phyloP scores from a whole-genome alignment of 139 green algal genomes.

The Trebouxia sp. region DNA sequence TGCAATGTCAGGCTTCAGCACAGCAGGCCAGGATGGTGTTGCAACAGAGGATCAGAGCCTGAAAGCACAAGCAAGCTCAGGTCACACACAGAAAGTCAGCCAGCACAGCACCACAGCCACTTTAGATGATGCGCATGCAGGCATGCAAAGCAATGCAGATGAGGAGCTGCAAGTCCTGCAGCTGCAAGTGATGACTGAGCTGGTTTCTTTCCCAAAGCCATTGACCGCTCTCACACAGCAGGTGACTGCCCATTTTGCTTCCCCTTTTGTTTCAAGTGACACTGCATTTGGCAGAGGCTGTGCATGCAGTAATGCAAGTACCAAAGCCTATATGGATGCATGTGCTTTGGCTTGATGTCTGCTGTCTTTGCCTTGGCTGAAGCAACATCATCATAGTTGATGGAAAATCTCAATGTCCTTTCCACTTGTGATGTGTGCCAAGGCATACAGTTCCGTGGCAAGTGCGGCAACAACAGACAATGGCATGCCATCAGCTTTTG shows the following conservation, averaged over 20 bases:
- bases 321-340: no score
- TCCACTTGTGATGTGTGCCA: no score
- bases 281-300: neutral
- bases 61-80: neutral
- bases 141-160: neutral
- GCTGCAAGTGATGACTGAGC: slow-evolving; percentile 13
- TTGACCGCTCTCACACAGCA: neutral
- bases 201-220: neutral
- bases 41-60: neutral
- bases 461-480: no score
- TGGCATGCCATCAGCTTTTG: no score
- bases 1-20: neutral
- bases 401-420: no score
- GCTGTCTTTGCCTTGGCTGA: no score
- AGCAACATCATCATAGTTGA: no score
- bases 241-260: neutral
- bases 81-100: neutral
- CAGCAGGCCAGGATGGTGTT: no score
- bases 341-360: no score
- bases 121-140: neutral
- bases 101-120: neutral
- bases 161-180: neutral
- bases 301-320: neutral
- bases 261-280: neutral
- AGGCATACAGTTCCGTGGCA: no score